Base-by-base conservation (phyloP, 306 rosid species). In the Casuarina glauca region DNA sequence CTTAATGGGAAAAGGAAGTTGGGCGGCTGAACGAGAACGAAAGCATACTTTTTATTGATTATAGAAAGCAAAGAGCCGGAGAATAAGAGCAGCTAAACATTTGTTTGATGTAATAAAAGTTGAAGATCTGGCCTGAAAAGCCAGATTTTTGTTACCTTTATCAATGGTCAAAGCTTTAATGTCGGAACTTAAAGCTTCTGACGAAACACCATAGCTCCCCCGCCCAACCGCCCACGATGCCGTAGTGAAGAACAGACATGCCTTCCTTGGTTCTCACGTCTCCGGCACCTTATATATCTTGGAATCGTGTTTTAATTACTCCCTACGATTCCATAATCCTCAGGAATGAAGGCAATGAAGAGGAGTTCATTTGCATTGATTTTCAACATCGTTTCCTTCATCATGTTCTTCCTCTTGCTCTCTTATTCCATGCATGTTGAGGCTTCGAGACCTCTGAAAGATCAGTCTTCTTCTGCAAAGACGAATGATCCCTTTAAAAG, bases 361-460 rank as follows among this genome's bases (percentile, higher is more conserved):
- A 73, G 75, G 38, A 44, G 63, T 39, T 50, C 77, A 74, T 63
- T 84, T 50, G 7, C 60, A 1, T 61, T 63, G 16, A 69, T 49
- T 76, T 32, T 87, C 66, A 84, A 84, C 72, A 75, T 67, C 82
- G 19, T 75, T 46, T 75, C 53, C 84, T 16, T 68, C 45, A 45
- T 68, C 82, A 43, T 80, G 75, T 82, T 84, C 83, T 74, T 78
- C 63, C 75, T 87, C 74, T 62, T 82, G 62, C 72, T 84, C n/a
- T 84, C 86, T 62, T 9, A 17, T 51, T 71, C 81, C 80, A 15
- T 49, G 49, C 81, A 84, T 32, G 81, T 69, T 20, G 80, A 87
- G 43, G 78, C 77, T 45, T 77, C 60, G 13, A 80, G 87, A 75
- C 69, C 54, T 66, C 75, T 84, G 63, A 61, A 70, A 55, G 77